Evolutionary conservation across 2,329 filamentous ascomycete genomes (phyloP), one percentile per base, ranked within the genome.

Genomic region (Clarireedia homoeocarpa): DNA sequence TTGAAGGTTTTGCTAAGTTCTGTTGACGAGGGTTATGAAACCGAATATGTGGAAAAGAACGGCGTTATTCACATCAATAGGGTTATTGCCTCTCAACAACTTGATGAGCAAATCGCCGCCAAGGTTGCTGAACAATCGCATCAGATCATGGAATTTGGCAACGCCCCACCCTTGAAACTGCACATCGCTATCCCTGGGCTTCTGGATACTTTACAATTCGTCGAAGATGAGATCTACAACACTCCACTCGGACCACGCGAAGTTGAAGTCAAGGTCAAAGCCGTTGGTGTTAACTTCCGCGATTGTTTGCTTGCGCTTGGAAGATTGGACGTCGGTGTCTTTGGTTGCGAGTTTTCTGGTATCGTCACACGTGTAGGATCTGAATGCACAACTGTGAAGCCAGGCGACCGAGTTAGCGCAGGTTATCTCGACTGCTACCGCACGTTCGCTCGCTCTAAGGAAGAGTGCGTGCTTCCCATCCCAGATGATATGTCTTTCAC

Each of bases 231-330:
- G n/a, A 2, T 17, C 15, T 27, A 49, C 20, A 6, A 27, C 3
- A 40, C 45, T 70, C 49, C 57, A 20, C 45, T 60, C 10, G 6
- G 2, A 4, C 15, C 30, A 2, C 42, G 72, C 55, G 60, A 68
- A 17, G 63, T 76, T 10, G 71, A 75, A 56, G 66, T 76, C 5
- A 60, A 72, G 27, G 51, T 67, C 1, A 63, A 64, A 46, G 67
- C 70, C 0, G 61, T 62, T 10, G 73, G 71, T 2, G 23, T 79
- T 56, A 79, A 76, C 63, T 75, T 74, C 59, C 71, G 71, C 34
- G 77, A 81, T 58, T 69, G 75, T 9, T 57, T 69, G 12, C 58
- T 69, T 6, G 61, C 65, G 2, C 63, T 70, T 60, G 71, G 70
- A 3, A 26, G 58, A n/a, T 6, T 61, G 1, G 57, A 59, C 7